Percentiles rank a stretch among this genome's conserved stretches.
Conservation (phyloP, 148 eudicot genomes). For the Nepenthes gracilis region DNA sequence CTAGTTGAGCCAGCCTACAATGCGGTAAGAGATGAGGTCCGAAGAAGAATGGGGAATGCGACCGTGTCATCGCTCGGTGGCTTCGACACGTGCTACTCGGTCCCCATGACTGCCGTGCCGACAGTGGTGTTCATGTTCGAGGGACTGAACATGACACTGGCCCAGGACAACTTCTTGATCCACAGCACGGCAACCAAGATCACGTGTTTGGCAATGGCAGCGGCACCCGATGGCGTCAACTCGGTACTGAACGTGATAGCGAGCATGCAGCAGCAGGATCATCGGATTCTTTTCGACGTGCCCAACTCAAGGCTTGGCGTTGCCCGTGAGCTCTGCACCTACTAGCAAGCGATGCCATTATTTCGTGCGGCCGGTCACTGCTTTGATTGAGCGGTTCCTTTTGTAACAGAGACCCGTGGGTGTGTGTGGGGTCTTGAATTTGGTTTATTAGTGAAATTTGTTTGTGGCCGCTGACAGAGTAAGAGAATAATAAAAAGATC, state of each 20-base stretch:
- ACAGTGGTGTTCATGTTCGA: slow-evolving; percentile 57
- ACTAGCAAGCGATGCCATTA: background rate
- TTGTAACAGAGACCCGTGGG: too few species aligned
- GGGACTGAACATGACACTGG: slow-evolving; percentile 51
- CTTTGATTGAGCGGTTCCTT: too few species aligned
- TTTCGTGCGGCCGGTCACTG: too few species aligned
- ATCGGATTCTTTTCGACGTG: slow-evolving; percentile 49
- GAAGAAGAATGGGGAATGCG: slow-evolving; percentile 36
- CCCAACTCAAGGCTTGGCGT: slow-evolving; percentile 70
- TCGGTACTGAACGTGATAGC: slow-evolving; percentile 67
- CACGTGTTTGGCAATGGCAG: slow-evolving; percentile 72
- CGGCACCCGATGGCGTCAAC: slow-evolving; percentile 32
- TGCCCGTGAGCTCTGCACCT: slow-evolving; percentile 54
- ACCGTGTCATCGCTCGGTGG: slow-evolving; percentile 60
- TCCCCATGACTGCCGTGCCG: slow-evolving; percentile 34
- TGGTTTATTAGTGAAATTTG: too few species aligned
- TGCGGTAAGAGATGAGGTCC: slow-evolving; percentile 56
- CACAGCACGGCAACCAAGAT: slow-evolving; percentile 47
- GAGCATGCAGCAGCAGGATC: slow-evolving; percentile 86
- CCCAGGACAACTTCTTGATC: slow-evolving; percentile 63
- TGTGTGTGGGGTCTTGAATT: too few species aligned
- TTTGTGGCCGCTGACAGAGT: too few species aligned
- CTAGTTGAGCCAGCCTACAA: slow-evolving; percentile 31
- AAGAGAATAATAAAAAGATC: too few species aligned
- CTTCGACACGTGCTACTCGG: slow-evolving; percentile 74